Percentiles rank a stretch among this genome's conserved stretches.
Conservation (phyloP, 176 grass and related monocot species). For the Hordeum marinum region DNA sequence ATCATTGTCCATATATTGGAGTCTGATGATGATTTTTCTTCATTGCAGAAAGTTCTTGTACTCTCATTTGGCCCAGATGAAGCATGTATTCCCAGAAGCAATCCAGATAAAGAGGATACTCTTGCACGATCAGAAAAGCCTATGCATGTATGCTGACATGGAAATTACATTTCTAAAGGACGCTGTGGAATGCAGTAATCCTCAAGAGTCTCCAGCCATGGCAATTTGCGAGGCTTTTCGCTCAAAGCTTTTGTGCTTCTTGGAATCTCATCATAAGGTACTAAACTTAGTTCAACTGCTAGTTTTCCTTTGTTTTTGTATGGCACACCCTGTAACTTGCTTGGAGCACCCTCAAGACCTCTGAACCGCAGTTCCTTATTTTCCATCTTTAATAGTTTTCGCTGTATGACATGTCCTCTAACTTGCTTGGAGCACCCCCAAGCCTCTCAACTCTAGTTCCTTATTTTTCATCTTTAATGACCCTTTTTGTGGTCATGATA, state of each 20-base stretch:
- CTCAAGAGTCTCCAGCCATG: slow-evolving; percentile 54
- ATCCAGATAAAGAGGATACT: slow-evolving; percentile 81
- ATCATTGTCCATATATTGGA: background rate
- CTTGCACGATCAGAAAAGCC: slow-evolving; percentile 65
- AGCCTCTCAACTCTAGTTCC: background rate
- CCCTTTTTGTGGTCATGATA: background rate
- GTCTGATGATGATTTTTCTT: slow-evolving; percentile 11
- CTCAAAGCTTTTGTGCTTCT: slow-evolving; percentile 61
- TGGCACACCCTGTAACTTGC: background rate
- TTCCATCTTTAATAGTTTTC: background rate
- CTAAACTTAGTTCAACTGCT: slow-evolving; percentile 24
- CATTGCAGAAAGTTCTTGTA: slow-evolving; percentile 59
- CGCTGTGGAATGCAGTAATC: slow-evolving; percentile 30
- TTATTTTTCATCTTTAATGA: slow-evolving; percentile 7
- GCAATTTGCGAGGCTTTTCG: slow-evolving; percentile 68
- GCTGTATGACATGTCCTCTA: background rate
- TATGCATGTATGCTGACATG: slow-evolving; percentile 86
- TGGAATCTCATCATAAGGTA: slow-evolving; percentile 70
- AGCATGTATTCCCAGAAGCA: slow-evolving; percentile 78
- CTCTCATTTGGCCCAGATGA: slow-evolving; percentile 83
- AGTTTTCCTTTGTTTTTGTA: background rate
- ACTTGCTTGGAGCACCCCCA: slow-evolving; percentile 2
- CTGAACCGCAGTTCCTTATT: background rate
- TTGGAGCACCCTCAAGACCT: background rate
- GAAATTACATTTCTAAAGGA: slow-evolving; percentile 73